These are phyloP conservation scores for Nepenthes mirabilis DNA, from an alignment of 148 eudicot genomes.

Conservation along the genomic window DNA sequence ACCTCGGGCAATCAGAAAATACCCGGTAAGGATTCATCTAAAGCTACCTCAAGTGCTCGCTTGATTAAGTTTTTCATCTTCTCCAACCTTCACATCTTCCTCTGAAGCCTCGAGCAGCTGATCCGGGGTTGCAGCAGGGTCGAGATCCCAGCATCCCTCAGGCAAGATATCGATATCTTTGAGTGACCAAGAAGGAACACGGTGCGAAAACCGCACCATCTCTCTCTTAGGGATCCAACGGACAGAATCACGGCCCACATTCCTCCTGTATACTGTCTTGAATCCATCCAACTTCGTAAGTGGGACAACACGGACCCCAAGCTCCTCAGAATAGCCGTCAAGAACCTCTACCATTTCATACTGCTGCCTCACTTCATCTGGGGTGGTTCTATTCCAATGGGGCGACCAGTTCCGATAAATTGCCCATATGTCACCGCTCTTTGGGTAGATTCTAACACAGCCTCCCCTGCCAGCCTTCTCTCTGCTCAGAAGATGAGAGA, in stretches of 20 bases:
- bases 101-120: conserved; percentile 41
- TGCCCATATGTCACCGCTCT: conserved; percentile 82
- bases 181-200: conserved; percentile 66
- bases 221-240: conserved; percentile 69
- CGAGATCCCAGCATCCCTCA: conserved; percentile 90
- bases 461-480: conserved; percentile 98
- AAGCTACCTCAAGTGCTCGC: conserved; percentile 7
- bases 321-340: conserved; percentile 64
- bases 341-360: conserved; percentile 92
- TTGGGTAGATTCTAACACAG: conserved; percentile 65
- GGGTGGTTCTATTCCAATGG: conserved; percentile 71
- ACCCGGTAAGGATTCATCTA: not conserved
- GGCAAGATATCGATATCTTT: conserved; percentile 48
- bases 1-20: not conserved
- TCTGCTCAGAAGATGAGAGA: conserved; percentile 60
- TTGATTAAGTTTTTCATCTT: conserved; percentile 10
- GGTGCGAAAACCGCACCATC: conserved; percentile 88
- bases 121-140: conserved; percentile 87
- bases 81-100: conserved; percentile 20
- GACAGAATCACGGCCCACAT: conserved; percentile 25
- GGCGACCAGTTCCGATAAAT: conserved; percentile 81
- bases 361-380: conserved; percentile 66
- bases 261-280: conserved; percentile 70
- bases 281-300: conserved; percentile 55
- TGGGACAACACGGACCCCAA: conserved; percentile 61